Evolutionary conservation across 1,139 yeast genomes (phyloP).

Genomic region (Hanseniaspora gamundiae): DNA sequence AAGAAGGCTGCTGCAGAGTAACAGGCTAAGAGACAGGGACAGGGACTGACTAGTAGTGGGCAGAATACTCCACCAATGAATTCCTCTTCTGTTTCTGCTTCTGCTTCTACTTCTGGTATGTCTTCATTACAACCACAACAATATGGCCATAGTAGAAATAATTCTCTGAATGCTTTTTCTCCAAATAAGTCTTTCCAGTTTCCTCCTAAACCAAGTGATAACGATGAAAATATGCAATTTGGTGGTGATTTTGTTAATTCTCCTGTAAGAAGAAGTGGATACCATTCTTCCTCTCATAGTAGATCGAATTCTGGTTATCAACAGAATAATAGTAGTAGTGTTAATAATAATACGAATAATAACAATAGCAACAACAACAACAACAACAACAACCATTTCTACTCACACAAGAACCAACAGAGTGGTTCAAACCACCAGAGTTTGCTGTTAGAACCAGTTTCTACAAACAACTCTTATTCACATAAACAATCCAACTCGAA

Average conservation of each 20-base stretch:
- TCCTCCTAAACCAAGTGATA: slow-evolving; percentile 7
- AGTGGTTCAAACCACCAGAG: background rate
- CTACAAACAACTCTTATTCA: slow-evolving; percentile 3
- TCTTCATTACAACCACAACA: background rate
- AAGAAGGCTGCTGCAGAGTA: slow-evolving; percentile 91
- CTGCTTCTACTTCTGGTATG: slow-evolving; percentile 1
- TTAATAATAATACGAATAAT: background rate
- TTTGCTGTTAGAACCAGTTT: background rate
- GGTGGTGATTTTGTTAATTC: background rate
- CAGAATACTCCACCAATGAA: slow-evolving; percentile 9
- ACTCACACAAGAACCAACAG: background rate
- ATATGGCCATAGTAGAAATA: background rate
- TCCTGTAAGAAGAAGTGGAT: background rate
- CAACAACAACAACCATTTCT: background rate
- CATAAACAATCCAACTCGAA: slow-evolving; percentile 3
- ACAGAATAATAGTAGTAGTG: background rate
- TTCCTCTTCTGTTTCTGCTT: background rate
- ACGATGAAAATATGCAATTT: background rate
- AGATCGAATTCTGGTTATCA: slow-evolving; percentile 1
- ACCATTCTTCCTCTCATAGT: background rate
- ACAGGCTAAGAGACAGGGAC: slow-evolving; percentile 48
- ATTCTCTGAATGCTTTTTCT: slow-evolving; percentile 12
- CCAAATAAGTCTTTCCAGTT: slow-evolving; percentile 28
- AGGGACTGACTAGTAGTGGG: slow-evolving; percentile 14
- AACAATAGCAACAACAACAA: background rate